Evolutionary conservation across 2,329 filamentous ascomycete genomes (phyloP).

Genomic region (Onygenales sp.): DNA sequence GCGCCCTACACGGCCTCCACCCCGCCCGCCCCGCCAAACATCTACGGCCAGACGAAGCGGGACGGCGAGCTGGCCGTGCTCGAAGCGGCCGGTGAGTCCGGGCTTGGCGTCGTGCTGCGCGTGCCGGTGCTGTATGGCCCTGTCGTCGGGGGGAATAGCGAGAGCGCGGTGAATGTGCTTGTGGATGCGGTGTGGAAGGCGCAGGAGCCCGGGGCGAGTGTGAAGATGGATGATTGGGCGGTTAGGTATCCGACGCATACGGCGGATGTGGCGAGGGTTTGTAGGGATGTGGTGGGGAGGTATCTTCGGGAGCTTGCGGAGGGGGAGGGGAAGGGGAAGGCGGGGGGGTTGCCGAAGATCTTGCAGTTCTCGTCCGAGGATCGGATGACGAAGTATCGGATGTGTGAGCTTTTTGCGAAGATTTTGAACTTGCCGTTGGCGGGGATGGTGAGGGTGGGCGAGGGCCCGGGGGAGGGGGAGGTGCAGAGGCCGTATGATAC

Average conservation of each 20-base stretch:
- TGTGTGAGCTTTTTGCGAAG: conserved; percentile 66
- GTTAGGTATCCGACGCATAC: conserved; percentile 81
- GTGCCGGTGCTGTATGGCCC: conserved; percentile 75
- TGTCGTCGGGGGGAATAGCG: conserved; percentile 47
- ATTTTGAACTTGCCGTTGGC: conserved; percentile 67
- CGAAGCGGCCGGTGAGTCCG: conserved; percentile 45
- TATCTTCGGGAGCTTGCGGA: conserved; percentile 45
- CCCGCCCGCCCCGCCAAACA: conserved; percentile 60
- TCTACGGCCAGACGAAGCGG: conserved; percentile 66
- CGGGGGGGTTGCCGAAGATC: conserved; percentile 51
- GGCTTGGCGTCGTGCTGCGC: conserved; percentile 59
- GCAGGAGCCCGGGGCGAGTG: conserved; percentile 49
- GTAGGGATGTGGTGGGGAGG: conserved; percentile 60
- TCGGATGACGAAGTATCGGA: conserved; percentile 80
- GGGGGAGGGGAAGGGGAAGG: conserved; percentile 34
- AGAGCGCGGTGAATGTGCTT: conserved; percentile 76
- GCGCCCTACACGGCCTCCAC: conserved; percentile 67
- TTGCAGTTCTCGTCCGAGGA: conserved; percentile 86
- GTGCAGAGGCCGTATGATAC: conserved; percentile 78
- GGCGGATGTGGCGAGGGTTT: conserved; percentile 73
- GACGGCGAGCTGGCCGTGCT: conserved; percentile 64
- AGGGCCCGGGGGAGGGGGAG: conserved; percentile 61
- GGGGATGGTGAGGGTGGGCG: conserved; percentile 55
- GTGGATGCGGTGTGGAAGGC: conserved; percentile 68
- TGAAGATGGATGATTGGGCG: conserved; percentile 81